A percentile compares a stretch with the other conserved stretches of the same genome.
phyloP scores from a whole-genome alignment of 2,329 filamentous ascomycete species.

The Balansia obtecta region DNA sequence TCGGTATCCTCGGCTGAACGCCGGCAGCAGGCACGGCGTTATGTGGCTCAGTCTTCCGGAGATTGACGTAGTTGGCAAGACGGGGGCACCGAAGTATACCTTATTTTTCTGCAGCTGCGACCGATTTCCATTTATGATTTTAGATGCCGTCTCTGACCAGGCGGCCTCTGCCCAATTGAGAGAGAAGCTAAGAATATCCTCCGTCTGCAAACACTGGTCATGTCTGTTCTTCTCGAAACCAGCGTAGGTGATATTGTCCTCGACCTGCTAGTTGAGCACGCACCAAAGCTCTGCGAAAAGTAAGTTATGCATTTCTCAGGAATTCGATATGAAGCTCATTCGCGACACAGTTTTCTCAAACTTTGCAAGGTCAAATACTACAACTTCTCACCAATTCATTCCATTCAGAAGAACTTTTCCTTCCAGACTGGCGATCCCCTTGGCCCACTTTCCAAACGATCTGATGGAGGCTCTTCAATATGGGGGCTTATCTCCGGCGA shows the following conservation, averaged over 20 bases:
- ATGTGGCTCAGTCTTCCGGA: not conserved
- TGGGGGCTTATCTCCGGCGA: constrained; percentile 68
- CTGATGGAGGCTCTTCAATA: constrained; percentile 86
- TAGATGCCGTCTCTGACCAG: not conserved
- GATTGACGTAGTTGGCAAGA: not conserved
- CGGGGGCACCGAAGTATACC: not conserved
- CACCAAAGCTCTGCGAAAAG: constrained; percentile 91
- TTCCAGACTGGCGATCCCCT: constrained; percentile 94
- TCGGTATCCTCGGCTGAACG: not conserved
- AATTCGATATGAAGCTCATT: constrained; percentile 16
- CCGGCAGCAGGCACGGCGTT: not conserved
- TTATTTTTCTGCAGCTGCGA: not conserved
- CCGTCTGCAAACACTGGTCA: constrained; percentile 22
- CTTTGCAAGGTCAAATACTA: constrained; percentile 99
- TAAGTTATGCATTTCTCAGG: constrained; percentile 34
- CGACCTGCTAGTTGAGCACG: constrained; percentile 78
- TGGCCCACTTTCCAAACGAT: constrained; percentile 69
- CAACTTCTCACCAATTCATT: constrained; percentile 90
- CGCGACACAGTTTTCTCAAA: constrained; percentile 71
- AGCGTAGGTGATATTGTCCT: constrained; percentile 90
- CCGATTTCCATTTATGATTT: too few relatives aligned
- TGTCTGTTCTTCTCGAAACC: constrained; percentile 92
- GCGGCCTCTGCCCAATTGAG: not conserved
- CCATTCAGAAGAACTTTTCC: constrained; percentile 87
- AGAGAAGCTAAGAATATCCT: not conserved